phyloP scores from a whole-genome alignment of 331 rosid species.

The Cydonia oblonga region DNA sequence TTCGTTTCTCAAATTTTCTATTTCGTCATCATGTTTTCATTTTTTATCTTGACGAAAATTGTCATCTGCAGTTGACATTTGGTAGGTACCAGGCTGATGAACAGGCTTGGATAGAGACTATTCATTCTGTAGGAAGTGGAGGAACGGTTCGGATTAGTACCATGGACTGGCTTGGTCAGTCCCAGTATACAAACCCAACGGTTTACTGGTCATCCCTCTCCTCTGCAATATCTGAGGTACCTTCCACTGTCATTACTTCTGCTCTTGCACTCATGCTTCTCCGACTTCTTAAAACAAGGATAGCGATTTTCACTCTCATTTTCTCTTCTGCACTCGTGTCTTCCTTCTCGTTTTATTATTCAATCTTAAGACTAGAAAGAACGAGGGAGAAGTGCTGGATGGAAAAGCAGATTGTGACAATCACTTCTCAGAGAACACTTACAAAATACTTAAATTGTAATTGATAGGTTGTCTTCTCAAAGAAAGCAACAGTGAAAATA shows the following conservation, averaged over 20 bases:
- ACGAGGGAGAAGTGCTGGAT: too few species aligned
- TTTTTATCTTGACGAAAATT: slow-evolving; percentile 9
- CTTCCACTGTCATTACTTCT: neutral
- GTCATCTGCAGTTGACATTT: slow-evolving; percentile 59
- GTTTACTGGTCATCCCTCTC: slow-evolving; percentile 83
- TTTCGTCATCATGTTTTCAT: neutral
- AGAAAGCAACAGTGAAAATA: slow-evolving; percentile 69
- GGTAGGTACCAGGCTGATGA: slow-evolving; percentile 73
- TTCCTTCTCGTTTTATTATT: too few species aligned
- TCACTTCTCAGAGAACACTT: neutral
- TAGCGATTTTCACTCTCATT: too few species aligned
- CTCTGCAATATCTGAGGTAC: slow-evolving; percentile 83
- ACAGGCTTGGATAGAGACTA: slow-evolving; percentile 84
- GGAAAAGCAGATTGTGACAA: too few species aligned
- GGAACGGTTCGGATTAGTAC: slow-evolving; percentile 63
- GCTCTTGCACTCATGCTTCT: slow-evolving; percentile 4
- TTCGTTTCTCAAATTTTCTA: slow-evolving; percentile 5
- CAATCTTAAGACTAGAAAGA: too few species aligned
- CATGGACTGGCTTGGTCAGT: slow-evolving; percentile 98
- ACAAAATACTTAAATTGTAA: neutral
- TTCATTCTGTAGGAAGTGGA: slow-evolving; percentile 49
- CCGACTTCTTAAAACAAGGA: neutral
- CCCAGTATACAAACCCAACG: slow-evolving; percentile 47
- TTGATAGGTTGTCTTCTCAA: slow-evolving; percentile 59
- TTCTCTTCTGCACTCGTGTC: too few species aligned